These are phyloP conservation scores for Globisporangium barbulae DNA, from an alignment of 352 stramenopile genomes.

Conservation along the genomic window DNA sequence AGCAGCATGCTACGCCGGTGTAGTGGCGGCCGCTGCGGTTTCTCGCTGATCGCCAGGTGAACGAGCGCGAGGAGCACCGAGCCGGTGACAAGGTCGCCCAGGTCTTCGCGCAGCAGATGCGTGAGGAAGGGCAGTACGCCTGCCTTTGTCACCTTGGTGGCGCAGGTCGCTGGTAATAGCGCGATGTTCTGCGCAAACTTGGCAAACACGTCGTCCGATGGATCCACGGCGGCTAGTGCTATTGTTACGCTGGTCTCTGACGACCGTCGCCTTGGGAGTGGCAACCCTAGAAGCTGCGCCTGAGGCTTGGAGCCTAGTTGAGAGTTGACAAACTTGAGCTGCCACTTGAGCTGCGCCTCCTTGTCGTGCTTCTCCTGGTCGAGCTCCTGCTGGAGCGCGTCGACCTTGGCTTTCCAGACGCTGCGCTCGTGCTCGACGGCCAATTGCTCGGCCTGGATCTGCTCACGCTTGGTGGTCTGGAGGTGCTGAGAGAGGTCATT, in stretches of 20 bases:
- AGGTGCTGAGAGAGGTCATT: slow-evolving; percentile 53
- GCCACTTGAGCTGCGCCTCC: slow-evolving; percentile 62
- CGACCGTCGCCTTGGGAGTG: neutral
- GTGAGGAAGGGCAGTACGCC: slow-evolving; percentile 64
- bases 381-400: slow-evolving; percentile 39
- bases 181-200: slow-evolving; percentile 72
- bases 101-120: slow-evolving; percentile 48
- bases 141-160: slow-evolving; percentile 40
- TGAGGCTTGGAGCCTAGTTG: slow-evolving; percentile 2
- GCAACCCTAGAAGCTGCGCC: slow-evolving; percentile 3
- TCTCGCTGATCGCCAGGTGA: slow-evolving; percentile 59
- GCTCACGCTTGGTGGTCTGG: slow-evolving; percentile 57
- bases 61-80: slow-evolving; percentile 67
- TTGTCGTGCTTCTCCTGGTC: slow-evolving; percentile 68
- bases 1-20: neutral
- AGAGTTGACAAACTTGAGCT: slow-evolving; percentile 33
- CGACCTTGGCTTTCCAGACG: slow-evolving; percentile 38
- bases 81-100: slow-evolving; percentile 55
- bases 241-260: neutral
- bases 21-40: slow-evolving; percentile 22
- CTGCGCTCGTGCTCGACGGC: slow-evolving; percentile 46
- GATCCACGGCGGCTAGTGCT: slow-evolving; percentile 18
- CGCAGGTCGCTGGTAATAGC: slow-evolving; percentile 44
- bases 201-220: slow-evolving; percentile 55
- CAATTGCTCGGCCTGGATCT: slow-evolving; percentile 47